Evolutionary conservation across 139 green algal species (phyloP).

Genomic region (Eudorina sp.): DNA sequence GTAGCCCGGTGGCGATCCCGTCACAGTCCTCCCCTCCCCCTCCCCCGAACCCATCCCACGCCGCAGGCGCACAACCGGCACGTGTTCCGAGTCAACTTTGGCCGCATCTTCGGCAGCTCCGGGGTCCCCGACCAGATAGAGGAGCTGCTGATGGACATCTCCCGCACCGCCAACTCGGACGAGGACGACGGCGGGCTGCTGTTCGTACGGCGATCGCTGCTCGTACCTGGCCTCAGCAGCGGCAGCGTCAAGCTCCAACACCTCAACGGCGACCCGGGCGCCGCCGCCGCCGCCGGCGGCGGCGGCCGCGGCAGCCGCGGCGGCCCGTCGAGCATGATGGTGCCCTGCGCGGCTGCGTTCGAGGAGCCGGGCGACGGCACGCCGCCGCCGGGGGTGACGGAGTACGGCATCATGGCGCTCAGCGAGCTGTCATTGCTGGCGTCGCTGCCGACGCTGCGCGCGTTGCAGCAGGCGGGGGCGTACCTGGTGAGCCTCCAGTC

Average conservation of each 20-base stretch:
- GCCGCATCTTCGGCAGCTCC: slow-evolving; percentile 7
- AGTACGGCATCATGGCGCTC: slow-evolving; percentile 2
- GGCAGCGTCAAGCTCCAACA: neutral
- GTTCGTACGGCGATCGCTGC: neutral
- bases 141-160: slow-evolving; percentile 49
- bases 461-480: slow-evolving; percentile 26
- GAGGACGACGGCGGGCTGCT: slow-evolving; percentile 45
- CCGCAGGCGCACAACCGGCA: slow-evolving; percentile 46
- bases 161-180: slow-evolving; percentile 43
- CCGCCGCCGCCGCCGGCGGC: neutral
- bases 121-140: slow-evolving; percentile 36
- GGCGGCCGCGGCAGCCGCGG: too few species aligned
- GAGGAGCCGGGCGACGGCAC: neutral
- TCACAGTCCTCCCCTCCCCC: too few species aligned
- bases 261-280: neutral
- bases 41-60: too few species aligned
- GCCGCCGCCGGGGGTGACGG: slow-evolving; percentile 17
- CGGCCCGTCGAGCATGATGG: neutral
- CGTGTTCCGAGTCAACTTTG: slow-evolving; percentile 38
- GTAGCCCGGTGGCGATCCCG: too few species aligned
- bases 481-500: slow-evolving; percentile 40
- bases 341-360: slow-evolving; percentile 20
- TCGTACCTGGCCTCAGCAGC: neutral
- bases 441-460: slow-evolving; percentile 8
- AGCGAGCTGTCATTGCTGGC: neutral